Evolutionary conservation across 2,329 filamentous ascomycete genomes (phyloP).

Genomic region (Monosporascus cannonballus): DNA sequence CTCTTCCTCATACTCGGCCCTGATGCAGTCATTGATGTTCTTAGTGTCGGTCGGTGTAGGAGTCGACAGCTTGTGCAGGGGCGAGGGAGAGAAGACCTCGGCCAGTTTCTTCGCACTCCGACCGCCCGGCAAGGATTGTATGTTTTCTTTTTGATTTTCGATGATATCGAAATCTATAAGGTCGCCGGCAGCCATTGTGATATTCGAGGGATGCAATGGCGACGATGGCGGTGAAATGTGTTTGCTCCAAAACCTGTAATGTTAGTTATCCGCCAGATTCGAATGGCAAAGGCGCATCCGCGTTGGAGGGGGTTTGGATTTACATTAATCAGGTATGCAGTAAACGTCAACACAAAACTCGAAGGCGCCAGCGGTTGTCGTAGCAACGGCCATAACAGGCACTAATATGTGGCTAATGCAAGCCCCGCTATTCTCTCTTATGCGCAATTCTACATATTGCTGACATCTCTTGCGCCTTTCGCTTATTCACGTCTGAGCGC

Average conservation of each 20-base stretch:
- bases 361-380: background rate
- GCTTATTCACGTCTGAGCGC: no score
- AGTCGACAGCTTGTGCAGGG: conserved; percentile 50
- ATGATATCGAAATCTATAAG: conserved; percentile 82
- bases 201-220: conserved; percentile 13
- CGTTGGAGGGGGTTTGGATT: background rate
- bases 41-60: conserved; percentile 67
- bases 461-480: no score
- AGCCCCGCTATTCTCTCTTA: background rate
- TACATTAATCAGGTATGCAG: background rate
- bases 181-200: conserved; percentile 44
- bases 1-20: conserved; percentile 82
- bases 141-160: conserved; percentile 96
- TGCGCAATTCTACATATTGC: no score
- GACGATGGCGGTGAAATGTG: conserved; percentile 5
- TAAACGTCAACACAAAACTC: background rate
- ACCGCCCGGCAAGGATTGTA: conserved; percentile 82
- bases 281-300: background rate
- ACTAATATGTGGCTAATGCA: background rate
- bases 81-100: conserved; percentile 67
- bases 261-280: conserved; percentile 19
- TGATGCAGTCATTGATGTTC: conserved; percentile 71
- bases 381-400: background rate
- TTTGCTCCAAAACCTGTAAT: conserved; percentile 9
- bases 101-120: conserved; percentile 86